Evolutionary conservation across 352 stramenopile species (phyloP).

Genomic region (Aphanomyces euteiches): DNA sequence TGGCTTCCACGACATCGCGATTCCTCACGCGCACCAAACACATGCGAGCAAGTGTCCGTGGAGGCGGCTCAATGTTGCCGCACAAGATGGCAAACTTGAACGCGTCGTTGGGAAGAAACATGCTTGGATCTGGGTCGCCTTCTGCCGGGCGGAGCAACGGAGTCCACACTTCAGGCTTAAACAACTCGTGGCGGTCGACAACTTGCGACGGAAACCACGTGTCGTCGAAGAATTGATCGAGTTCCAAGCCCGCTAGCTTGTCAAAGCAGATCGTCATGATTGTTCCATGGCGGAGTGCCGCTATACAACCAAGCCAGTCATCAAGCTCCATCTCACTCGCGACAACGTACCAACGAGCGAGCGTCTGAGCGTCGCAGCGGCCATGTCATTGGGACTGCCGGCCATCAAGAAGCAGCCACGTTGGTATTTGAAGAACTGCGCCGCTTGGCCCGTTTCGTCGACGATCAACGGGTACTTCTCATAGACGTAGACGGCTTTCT

Average conservation of each 20-base stretch:
- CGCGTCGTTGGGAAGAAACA: conserved; percentile 79
- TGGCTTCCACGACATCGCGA: conserved; percentile 23
- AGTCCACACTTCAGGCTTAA: conserved; percentile 52
- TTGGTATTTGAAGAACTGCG: conserved; percentile 88
- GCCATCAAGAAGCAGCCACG: conserved; percentile 77
- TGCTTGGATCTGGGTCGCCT: conserved; percentile 46
- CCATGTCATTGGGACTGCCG: conserved; percentile 67
- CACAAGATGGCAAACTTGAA: conserved; percentile 85
- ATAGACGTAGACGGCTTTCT: conserved; percentile 76
- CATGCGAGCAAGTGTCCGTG: conserved; percentile 58
- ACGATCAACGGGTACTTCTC: conserved; percentile 87
- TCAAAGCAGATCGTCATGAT: conserved; percentile 80
- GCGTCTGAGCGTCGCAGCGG: conserved; percentile 53
- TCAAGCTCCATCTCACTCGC: neutral
- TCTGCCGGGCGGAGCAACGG: conserved; percentile 37
- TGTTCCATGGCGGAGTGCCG: conserved; percentile 59
- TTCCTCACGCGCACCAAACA: conserved; percentile 55
- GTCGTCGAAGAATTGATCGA: conserved; percentile 74
- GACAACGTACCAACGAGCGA: conserved; percentile 52
- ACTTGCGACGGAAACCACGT: conserved; percentile 69
- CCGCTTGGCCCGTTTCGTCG: conserved; percentile 70
- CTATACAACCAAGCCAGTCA: neutral
- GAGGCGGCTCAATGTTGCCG: conserved; percentile 40
- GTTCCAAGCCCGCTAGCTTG: conserved; percentile 50
- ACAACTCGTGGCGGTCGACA: conserved; percentile 61